Evolutionary conservation across 192 early-diverging fungal species (phyloP).

Genomic region (Dissophora globulifera): DNA sequence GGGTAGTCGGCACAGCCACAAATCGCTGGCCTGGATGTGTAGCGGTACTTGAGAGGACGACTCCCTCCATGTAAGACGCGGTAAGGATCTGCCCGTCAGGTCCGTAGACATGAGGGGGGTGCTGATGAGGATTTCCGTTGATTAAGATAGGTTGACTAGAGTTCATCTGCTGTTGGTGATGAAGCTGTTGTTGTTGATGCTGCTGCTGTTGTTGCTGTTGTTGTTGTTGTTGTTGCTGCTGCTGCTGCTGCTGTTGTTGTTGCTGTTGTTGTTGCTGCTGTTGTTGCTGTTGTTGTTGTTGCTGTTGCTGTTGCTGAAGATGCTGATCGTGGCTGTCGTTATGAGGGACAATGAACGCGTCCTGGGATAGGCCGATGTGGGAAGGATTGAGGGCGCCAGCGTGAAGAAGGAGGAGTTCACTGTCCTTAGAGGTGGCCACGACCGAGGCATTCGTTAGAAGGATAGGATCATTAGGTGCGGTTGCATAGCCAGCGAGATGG

Average conservation of each 20-base stretch:
- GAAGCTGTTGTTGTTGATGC: slow-evolving; percentile 27
- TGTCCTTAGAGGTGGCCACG: slow-evolving; percentile 8
- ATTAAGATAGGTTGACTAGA: slow-evolving; percentile 27
- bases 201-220: slow-evolving; percentile 27
- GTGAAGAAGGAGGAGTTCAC: slow-evolving; percentile 4
- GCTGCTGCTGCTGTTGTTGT: slow-evolving; percentile 20
- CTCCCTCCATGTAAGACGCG: slow-evolving; percentile 47
- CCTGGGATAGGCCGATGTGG: slow-evolving; percentile 19
- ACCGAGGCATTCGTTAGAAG: not conserved
- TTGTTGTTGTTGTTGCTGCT: slow-evolving; percentile 28
- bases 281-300: slow-evolving; percentile 13
- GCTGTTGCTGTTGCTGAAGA: slow-evolving; percentile 17
- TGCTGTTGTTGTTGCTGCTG: slow-evolving; percentile 30
- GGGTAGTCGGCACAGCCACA: slow-evolving; percentile 43
- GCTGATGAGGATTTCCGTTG: slow-evolving; percentile 19
- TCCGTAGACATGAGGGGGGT: slow-evolving; percentile 19
- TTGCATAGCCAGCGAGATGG: slow-evolving; percentile 34
- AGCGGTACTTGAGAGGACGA: slow-evolving; percentile 45
- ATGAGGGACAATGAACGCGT: slow-evolving; percentile 19
- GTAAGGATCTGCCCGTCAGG: slow-evolving; percentile 23
- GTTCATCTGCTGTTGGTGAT: slow-evolving; percentile 28
- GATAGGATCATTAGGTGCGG: slow-evolving; percentile 48
- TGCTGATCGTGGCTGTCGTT: slow-evolving; percentile 34
- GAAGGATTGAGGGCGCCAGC: not conserved
- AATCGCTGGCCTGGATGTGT: slow-evolving; percentile 41